Evolutionary conservation across 1,284 basidiomycete species (phyloP).

Genomic region (Sanghuangporus baumii): DNA sequence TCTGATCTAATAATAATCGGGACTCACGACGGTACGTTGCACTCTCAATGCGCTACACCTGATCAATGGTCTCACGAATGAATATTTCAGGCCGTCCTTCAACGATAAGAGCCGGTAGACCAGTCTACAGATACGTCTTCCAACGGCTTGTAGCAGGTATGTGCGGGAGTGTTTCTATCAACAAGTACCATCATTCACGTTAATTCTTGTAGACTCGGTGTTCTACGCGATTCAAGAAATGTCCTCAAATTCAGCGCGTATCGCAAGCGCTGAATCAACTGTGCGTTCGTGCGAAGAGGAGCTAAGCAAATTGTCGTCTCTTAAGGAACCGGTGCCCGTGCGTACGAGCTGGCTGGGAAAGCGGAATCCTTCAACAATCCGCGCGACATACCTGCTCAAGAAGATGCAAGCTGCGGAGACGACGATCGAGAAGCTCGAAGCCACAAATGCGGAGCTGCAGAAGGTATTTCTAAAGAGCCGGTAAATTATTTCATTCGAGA

Average conservation of each 20-base stretch:
- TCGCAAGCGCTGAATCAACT: conserved; percentile 58
- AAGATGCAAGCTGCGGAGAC: conserved; percentile 69
- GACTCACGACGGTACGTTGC: conserved; percentile 58
- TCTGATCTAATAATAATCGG: conserved; percentile 83
- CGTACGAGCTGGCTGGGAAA: conserved; percentile 39
- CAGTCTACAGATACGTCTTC: conserved; percentile 85
- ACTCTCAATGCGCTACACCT: background rate
- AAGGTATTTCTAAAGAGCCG: conserved; percentile 42
- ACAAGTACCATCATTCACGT: background rate
- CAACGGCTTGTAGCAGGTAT: conserved; percentile 70
- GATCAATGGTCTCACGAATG: background rate
- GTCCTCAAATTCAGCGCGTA: conserved; percentile 69
- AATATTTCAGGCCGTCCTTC: conserved; percentile 69
- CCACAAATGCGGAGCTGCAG: conserved; percentile 62
- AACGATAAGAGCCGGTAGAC: conserved; percentile 83
- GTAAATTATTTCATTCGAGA: background rate
- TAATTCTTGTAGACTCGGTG: conserved; percentile 49
- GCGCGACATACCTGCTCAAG: conserved; percentile 64
- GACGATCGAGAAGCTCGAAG: conserved; percentile 67
- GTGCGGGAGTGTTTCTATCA: conserved; percentile 18
- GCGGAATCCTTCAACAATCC: conserved; percentile 49
- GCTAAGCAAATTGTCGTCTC: conserved; percentile 59
- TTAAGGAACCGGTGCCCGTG: conserved; percentile 27
- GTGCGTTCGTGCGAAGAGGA: conserved; percentile 76
- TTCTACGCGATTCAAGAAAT: conserved; percentile 85